Percentiles rank a stretch among this genome's conserved stretches.
Conservation (phyloP, 2,329 filamentous ascomycete species). For the Myriosclerotinia duriaeana region DNA sequence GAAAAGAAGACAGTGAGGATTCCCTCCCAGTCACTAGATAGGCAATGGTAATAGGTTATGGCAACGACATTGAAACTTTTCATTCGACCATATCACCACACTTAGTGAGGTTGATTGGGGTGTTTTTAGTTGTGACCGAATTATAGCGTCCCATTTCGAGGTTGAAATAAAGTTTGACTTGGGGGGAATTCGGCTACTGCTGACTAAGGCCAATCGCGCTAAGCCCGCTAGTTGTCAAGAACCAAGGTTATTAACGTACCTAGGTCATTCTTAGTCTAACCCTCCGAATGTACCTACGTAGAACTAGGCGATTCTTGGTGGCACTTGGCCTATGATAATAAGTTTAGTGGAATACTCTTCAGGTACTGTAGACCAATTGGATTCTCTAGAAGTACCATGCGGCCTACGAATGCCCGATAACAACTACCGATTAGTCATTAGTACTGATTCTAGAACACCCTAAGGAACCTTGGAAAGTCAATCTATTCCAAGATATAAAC, state of each 20-base stretch:
- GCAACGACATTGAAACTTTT: neutral
- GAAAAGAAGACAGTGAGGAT: neutral
- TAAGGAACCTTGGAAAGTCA: too few relatives aligned
- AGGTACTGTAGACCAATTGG: neutral
- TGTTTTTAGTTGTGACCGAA: neutral
- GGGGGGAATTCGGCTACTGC: neutral
- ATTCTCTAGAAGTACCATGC: neutral
- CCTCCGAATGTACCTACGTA: too few relatives aligned
- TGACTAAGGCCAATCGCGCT: neutral
- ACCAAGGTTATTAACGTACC: too few relatives aligned
- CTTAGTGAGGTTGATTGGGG: neutral
- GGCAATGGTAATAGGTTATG: neutral
- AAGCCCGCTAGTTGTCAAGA: neutral
- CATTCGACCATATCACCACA: neutral
- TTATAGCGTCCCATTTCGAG: neutral
- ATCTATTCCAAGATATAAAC: too few relatives aligned
- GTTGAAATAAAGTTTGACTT: slow-evolving; percentile 10
- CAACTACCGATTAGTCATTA: too few relatives aligned
- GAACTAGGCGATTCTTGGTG: neutral
- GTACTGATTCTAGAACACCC: too few relatives aligned
- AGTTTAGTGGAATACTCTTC: neutral
- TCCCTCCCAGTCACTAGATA: slow-evolving; percentile 9
- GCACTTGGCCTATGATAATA: slow-evolving; percentile 10
- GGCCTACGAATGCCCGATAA: neutral
- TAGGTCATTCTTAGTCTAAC: too few relatives aligned